phyloP scores from a whole-genome alignment of 2,329 filamentous ascomycete genomes.

The Talaromyces sp. region DNA sequence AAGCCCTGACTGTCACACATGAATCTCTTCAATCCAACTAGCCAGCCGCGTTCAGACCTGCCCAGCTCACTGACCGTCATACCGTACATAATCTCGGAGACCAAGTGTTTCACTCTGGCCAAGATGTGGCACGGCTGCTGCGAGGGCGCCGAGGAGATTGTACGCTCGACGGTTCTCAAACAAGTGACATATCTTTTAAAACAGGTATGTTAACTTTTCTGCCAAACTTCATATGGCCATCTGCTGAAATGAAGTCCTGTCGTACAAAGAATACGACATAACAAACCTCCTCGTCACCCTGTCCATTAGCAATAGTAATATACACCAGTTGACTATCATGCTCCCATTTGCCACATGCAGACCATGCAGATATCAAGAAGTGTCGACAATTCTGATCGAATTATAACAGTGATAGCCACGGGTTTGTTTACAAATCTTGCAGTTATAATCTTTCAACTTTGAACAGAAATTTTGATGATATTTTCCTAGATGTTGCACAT shows the following conservation, averaged over 20 bases:
- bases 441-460: too few species aligned
- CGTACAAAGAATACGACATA: slow-evolving; percentile 30
- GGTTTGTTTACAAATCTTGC: neutral
- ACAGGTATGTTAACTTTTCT: slow-evolving; percentile 19
- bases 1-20: too few species aligned
- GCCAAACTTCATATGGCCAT: too few species aligned
- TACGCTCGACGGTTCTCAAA: slow-evolving; percentile 25
- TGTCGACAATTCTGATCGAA: neutral
- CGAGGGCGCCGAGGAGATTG: slow-evolving; percentile 22
- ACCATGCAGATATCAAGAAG: too few species aligned
- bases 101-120: slow-evolving; percentile 29
- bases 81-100: neutral
- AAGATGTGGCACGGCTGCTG: slow-evolving; percentile 34
- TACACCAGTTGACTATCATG: slow-evolving; percentile 34
- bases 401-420: neutral
- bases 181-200: slow-evolving; percentile 28
- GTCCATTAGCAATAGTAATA: slow-evolving; percentile 32
- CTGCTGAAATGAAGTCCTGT: neutral
- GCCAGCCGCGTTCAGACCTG: neutral
- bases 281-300: slow-evolving; percentile 27
- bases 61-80: neutral
- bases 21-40: neutral
- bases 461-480: too few species aligned
- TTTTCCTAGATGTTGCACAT: neutral
- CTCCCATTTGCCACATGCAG: too few species aligned